Evolutionary conservation across 2,329 filamentous ascomycete genomes (phyloP).

Genomic region (Talaromyces sp.): DNA sequence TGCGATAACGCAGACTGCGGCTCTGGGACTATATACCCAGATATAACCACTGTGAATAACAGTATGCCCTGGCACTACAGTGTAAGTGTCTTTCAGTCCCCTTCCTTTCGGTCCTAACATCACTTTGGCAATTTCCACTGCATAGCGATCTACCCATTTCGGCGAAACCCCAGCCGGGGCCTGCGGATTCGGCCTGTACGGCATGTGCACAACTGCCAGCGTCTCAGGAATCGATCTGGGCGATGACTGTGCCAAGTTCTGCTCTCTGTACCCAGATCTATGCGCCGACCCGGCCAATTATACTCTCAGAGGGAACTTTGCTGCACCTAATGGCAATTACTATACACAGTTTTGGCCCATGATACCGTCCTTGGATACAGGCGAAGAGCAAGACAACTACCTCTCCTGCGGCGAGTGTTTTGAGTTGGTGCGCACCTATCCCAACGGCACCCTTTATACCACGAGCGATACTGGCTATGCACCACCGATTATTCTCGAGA

Average conservation of each 20-base stretch:
- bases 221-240: slow-evolving; percentile 10
- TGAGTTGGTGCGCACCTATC: slow-evolving; percentile 5
- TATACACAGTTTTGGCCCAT: slow-evolving; percentile 10
- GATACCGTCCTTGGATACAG: slow-evolving; percentile 4
- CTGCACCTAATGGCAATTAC: slow-evolving; percentile 4
- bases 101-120: not conserved
- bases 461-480: slow-evolving; percentile 4
- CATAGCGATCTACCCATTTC: slow-evolving; percentile 7
- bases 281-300: slow-evolving; percentile 4
- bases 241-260: slow-evolving; percentile 5
- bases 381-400: slow-evolving; percentile 8
- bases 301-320: slow-evolving; percentile 5
- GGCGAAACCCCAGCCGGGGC: slow-evolving; percentile 10
- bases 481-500: slow-evolving; percentile 4
- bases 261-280: slow-evolving; percentile 2
- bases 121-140: not conserved
- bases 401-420: slow-evolving; percentile 9
- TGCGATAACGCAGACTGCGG: slow-evolving; percentile 5
- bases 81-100: not conserved
- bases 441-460: slow-evolving; percentile 5
- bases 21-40: slow-evolving; percentile 3
- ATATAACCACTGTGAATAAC: slow-evolving; percentile 4
- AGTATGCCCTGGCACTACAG: slow-evolving; percentile 9
- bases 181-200: slow-evolving; percentile 8
- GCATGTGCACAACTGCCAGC: slow-evolving; percentile 6